Base-by-base conservation (phyloP, 169 alveolate species). In the Toxoplasma gondii region DNA sequence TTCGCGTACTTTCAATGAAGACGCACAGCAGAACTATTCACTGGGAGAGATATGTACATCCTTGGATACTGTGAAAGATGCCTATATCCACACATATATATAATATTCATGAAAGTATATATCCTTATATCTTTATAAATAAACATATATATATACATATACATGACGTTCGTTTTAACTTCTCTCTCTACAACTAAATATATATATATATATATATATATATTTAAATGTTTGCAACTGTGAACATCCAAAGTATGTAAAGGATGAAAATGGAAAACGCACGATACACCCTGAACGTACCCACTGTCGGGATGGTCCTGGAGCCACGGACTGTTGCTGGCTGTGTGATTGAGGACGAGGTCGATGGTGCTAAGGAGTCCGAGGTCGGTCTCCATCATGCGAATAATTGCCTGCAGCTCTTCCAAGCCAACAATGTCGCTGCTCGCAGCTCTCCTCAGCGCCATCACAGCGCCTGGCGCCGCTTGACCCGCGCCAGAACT, bases 321-420 rank as follows among this genome's bases (percentile, higher is more conserved):
- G 2, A 98, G 94, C 98, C 99, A 98, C 4, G 97, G 97, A 38
- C 98, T 95, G 93, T 98, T 97, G 94, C 93, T 96, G 0, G 99
- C 99, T 24, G 99, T 98, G 94, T 98, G 99, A 94, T 98, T 98
- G 34, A 98, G 94, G 27, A 98, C 99, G 64, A 98, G 94, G 96
- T 98, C 99, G 67, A 97, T 96, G n/a, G 98, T 95, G 54, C 98
- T 96, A n/a, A 97, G 95, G 36, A 97, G 91, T 10, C 98, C 98
- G 87, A 94, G 95, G 45, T 96, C 96, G 29, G 95, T 95, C 93
- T 97, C 96, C 12, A 98, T 39, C 82, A 96, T 91, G 39, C 83
- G 81, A 16, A 98, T 94, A 12, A 96, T 96, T 44, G 96, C 92
- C 91, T 95, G 93, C 94, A 90, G 45, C 12, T 54, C 74, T 38